phyloP scores from a whole-genome alignment of 805 yeast genomes.

The Ogataea pini region DNA sequence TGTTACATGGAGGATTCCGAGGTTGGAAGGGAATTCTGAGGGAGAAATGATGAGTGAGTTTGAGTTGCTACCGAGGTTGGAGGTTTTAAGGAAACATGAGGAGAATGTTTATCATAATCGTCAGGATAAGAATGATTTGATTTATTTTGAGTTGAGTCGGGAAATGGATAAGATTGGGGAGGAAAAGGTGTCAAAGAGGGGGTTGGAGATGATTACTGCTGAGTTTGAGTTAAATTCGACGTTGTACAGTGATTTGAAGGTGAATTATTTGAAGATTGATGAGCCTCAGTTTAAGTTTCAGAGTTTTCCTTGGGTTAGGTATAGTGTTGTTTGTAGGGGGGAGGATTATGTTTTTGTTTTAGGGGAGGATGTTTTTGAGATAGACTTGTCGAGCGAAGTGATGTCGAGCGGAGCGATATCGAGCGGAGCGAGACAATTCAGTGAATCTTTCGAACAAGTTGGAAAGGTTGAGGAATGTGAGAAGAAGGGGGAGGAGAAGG shows the following conservation, averaged over 20 bases:
- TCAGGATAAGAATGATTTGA: conserved; percentile 37
- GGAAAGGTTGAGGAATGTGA: too few species aligned
- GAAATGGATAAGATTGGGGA: conserved; percentile 38
- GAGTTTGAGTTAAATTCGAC: conserved; percentile 63
- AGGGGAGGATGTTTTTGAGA: conserved; percentile 25
- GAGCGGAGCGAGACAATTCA: not conserved
- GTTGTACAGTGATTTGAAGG: conserved; percentile 65
- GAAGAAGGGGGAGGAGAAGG: not conserved
- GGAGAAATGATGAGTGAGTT: conserved; percentile 40
- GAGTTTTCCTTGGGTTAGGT: conserved; percentile 79
- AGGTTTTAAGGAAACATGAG: conserved; percentile 19
- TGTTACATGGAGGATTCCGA: conserved; percentile 70
- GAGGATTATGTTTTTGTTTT: conserved; percentile 34
- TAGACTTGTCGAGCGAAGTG: too few species aligned
- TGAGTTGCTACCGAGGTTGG: conserved; percentile 26
- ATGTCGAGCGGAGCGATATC: too few species aligned
- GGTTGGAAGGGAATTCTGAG: conserved; percentile 55
- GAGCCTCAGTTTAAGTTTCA: conserved; percentile 58
- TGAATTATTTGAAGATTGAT: conserved; percentile 64
- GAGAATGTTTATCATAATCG: conserved; percentile 28
- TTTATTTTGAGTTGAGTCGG: conserved; percentile 32
- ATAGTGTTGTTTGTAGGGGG: conserved; percentile 42
- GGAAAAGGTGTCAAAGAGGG: conserved; percentile 24
- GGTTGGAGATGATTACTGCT: conserved; percentile 17
- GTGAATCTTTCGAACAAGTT: not conserved